A percentile compares a stretch with the other conserved stretches of the same genome.
These are phyloP conservation scores for Dendryphion nanum DNA, from an alignment of 2,329 filamentous ascomycete species.

Conservation along the genomic window DNA sequence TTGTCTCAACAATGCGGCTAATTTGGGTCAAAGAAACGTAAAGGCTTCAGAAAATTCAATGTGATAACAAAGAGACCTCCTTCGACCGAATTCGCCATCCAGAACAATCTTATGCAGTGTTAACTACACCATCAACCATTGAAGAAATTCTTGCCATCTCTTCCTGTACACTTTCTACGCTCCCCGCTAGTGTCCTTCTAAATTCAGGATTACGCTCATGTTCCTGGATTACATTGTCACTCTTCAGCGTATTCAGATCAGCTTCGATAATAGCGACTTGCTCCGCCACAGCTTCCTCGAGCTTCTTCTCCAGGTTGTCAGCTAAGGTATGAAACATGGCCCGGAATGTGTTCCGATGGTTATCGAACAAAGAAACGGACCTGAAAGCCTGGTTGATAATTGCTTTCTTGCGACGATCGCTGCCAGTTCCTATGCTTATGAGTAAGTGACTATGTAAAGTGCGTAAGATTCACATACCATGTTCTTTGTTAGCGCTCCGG, in stretches of 20 bases:
- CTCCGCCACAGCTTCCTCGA: slow-evolving; percentile 6
- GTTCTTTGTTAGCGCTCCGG: slow-evolving; percentile 17
- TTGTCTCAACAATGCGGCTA: too few relatives aligned
- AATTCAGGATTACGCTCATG: slow-evolving; percentile 17
- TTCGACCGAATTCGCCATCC: too few relatives aligned
- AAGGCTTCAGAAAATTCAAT: too few relatives aligned
- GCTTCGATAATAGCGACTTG: slow-evolving; percentile 13
- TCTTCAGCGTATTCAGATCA: slow-evolving; percentile 14
- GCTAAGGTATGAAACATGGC: slow-evolving; percentile 7
- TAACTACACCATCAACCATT: slow-evolving; percentile 4
- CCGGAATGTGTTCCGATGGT: slow-evolving; percentile 9
- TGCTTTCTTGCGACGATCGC: slow-evolving; percentile 12
- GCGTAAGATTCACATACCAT: too few relatives aligned
- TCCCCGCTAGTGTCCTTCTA: slow-evolving; percentile 7
- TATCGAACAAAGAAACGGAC: slow-evolving; percentile 10
- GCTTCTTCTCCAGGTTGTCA: slow-evolving; percentile 5
- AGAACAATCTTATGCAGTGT: not conserved
- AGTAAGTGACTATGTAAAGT: too few relatives aligned
- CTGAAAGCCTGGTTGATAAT: slow-evolving; percentile 11
- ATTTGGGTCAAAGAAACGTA: too few relatives aligned
- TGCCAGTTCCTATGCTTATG: slow-evolving; percentile 4
- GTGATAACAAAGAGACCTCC: too few relatives aligned
- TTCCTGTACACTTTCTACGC: slow-evolving; percentile 7
- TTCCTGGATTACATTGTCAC: slow-evolving; percentile 19
- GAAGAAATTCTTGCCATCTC: slow-evolving; percentile 7